These are phyloP conservation scores for Actinidia chinensis DNA, from an alignment of 179 eudicot genomes.

Conservation along the genomic window DNA sequence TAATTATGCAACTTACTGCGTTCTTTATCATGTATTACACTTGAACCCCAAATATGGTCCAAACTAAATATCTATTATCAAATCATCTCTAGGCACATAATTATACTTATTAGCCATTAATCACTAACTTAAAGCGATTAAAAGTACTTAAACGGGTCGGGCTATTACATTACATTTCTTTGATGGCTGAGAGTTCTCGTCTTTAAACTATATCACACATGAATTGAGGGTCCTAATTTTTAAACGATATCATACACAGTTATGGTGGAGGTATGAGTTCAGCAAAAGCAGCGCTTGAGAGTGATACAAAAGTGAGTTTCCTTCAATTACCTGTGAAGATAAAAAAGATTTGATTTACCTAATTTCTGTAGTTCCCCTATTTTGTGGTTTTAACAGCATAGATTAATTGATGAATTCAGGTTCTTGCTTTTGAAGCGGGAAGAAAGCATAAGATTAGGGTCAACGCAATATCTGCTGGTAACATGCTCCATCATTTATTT, in stretches of 20 bases:
- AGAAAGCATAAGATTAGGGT: conserved; percentile 83
- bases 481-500: background rate
- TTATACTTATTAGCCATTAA: too few species aligned
- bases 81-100: too few species aligned
- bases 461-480: conserved; percentile 97
- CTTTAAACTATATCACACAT: background rate
- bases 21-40: too few species aligned
- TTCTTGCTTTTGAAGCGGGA: conserved; percentile 96
- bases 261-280: conserved; percentile 99
- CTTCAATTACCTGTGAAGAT: background rate
- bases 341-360: background rate
- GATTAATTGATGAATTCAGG: conserved; percentile 42
- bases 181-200: background rate
- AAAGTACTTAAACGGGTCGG: too few species aligned
- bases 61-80: too few species aligned
- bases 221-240: background rate
- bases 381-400: background rate
- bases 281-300: conserved; percentile 97
- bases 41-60: too few species aligned
- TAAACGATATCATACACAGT: conserved; percentile 33
- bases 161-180: background rate
- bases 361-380: background rate
- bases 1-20: too few species aligned
- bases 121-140: too few species aligned
- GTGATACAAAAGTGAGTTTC: conserved; percentile 77